A percentile compares a stretch with the other conserved stretches of the same genome.
Conservation (phyloP, 257 asterid species). For the Perilla frutescens region DNA sequence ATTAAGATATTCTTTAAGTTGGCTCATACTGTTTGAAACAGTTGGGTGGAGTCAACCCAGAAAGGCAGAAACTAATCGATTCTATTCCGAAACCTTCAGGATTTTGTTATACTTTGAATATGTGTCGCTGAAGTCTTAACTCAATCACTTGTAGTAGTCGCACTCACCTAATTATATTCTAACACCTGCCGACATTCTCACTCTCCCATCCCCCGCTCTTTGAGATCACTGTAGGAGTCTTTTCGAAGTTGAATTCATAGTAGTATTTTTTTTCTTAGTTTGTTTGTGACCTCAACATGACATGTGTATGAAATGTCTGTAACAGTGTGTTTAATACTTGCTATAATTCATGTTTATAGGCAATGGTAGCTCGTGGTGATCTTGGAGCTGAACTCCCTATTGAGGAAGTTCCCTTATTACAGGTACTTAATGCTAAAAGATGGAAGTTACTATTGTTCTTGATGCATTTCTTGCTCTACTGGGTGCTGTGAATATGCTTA, state of each 20-base stretch:
- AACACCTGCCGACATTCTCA: too few relatives aligned
- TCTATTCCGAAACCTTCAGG: too few relatives aligned
- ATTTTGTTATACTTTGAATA: too few relatives aligned
- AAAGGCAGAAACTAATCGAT: too few relatives aligned
- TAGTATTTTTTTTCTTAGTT: slow-evolving; percentile 10
- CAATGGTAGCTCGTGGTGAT: slow-evolving; percentile 99
- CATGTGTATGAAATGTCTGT: slow-evolving; percentile 13
- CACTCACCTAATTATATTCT: too few relatives aligned
- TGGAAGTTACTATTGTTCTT: slow-evolving; percentile 14
- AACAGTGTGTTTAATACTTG: slow-evolving; percentile 21
- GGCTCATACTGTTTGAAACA: too few relatives aligned
- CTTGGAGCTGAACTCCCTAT: slow-evolving; percentile 99
- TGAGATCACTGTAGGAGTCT: background rate
- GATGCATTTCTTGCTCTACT: slow-evolving; percentile 27
- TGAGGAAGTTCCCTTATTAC: slow-evolving; percentile 97
- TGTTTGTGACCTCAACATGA: slow-evolving; percentile 20
- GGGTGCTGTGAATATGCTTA: background rate
- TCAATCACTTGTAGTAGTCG: background rate
- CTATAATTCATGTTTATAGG: slow-evolving; percentile 57
- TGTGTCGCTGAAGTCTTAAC: too few relatives aligned
- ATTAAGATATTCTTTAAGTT: too few relatives aligned
- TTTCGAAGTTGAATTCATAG: background rate
- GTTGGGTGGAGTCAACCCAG: too few relatives aligned
- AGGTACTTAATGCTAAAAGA: slow-evolving; percentile 53
- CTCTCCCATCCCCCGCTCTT: too few relatives aligned